phyloP scores from a whole-genome alignment of 2,329 filamentous ascomycete genomes.

The Pseudogymnoascus sp. region DNA sequence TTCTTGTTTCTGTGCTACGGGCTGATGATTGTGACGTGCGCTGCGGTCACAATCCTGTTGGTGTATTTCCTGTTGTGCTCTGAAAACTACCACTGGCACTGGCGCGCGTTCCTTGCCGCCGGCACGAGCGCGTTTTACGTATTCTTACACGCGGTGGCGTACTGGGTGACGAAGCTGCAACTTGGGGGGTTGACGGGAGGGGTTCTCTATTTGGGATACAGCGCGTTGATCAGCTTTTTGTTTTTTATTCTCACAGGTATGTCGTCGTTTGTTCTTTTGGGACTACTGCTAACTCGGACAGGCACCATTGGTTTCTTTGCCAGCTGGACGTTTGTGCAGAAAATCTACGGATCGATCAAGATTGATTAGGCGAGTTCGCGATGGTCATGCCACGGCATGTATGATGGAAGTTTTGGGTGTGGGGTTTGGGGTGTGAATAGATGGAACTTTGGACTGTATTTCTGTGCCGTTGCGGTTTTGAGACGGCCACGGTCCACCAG shows the following conservation, averaged over 20 bases:
- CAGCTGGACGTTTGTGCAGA: conserved; percentile 87
- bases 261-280: conserved; percentile 30
- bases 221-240: conserved; percentile 76
- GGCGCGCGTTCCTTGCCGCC: conserved; percentile 86
- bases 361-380: conserved; percentile 57
- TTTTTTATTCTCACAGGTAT: conserved; percentile 92
- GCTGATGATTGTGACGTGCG: conserved; percentile 92
- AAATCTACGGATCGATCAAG: conserved; percentile 97
- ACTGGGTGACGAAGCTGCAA: conserved; percentile 82
- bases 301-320: conserved; percentile 94
- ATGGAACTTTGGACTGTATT: background rate
- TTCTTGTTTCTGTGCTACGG: conserved; percentile 98
- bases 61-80: conserved; percentile 94
- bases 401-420: background rate
- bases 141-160: conserved; percentile 83
- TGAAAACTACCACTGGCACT: conserved; percentile 99
- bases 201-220: conserved; percentile 91
- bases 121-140: conserved; percentile 89
- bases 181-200: conserved; percentile 79
- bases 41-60: conserved; percentile 85
- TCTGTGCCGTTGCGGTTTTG: background rate
- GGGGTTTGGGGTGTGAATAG: background rate
- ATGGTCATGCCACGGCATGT: background rate
- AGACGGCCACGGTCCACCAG: background rate
- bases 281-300: conserved; percentile 34